Conservation (phyloP, 305 asterid species). For the Caryopteris hybrid region DNA sequence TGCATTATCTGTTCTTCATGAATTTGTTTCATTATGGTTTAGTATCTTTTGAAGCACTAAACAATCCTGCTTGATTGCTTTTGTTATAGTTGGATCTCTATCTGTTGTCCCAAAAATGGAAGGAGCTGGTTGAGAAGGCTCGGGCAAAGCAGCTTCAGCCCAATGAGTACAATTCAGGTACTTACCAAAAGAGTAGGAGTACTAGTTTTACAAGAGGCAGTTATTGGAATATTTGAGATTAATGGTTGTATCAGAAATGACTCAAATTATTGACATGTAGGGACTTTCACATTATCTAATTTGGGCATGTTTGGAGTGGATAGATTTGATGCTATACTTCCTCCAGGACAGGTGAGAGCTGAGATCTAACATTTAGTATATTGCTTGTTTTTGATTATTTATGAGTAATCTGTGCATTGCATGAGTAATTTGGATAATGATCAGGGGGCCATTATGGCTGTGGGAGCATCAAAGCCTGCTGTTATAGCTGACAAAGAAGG, state of each 20-base stretch:
- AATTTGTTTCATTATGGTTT: neutral
- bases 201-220: too few relatives aligned
- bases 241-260: too few relatives aligned
- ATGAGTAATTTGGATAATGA: slow-evolving; percentile 18
- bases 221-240: too few relatives aligned
- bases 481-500: slow-evolving; percentile 65
- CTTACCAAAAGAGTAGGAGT: neutral
- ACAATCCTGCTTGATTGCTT: slow-evolving; percentile 17
- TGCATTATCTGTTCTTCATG: neutral
- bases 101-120: slow-evolving; percentile 88
- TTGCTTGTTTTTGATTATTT: too few relatives aligned
- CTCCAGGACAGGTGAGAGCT: slow-evolving; percentile 86
- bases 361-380: neutral
- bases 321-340: slow-evolving; percentile 95
- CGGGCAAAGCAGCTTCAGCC: slow-evolving; percentile 96
- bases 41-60: neutral
- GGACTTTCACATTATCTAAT: slow-evolving; percentile 88
- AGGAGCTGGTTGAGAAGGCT: slow-evolving; percentile 94
- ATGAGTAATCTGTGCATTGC: too few relatives aligned
- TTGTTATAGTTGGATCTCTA: slow-evolving; percentile 83
- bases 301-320: slow-evolving; percentile 99
- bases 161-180: slow-evolving; percentile 89
- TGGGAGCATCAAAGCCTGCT: slow-evolving; percentile 89
- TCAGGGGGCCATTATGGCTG: slow-evolving; percentile 99
- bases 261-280: too few relatives aligned